Conservation (phyloP, 1,284 basidiomycete genomes). For the Phellopilus nigrolimitatus region DNA sequence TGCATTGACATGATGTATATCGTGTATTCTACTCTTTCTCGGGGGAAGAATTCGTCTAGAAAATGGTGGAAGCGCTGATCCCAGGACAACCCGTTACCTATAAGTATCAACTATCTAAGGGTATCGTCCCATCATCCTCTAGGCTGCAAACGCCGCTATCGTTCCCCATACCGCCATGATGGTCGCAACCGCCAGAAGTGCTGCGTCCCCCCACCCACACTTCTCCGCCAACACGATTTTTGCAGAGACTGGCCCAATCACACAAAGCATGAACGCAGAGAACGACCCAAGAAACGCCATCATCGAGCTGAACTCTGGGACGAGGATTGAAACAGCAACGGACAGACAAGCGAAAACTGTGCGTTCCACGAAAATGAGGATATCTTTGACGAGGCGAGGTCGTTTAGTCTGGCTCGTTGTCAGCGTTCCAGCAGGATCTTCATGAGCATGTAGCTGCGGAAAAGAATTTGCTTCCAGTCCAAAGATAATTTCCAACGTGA, state of each 20-base stretch:
- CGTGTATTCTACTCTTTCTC: not conserved
- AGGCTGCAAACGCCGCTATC: conserved; percentile 49
- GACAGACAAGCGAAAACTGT: conserved; percentile 54
- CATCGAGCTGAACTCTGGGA: conserved; percentile 84
- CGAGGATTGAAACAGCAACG: conserved; percentile 67
- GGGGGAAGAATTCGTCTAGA: not conserved
- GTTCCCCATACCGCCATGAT: conserved; percentile 81
- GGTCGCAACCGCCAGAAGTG: conserved; percentile 50
- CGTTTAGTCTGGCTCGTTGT: conserved; percentile 22
- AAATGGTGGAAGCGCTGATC: no score
- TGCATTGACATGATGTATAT: not conserved
- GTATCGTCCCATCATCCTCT: not conserved
- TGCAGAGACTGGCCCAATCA: conserved; percentile 72
- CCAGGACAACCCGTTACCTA: no score
- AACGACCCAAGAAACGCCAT: conserved; percentile 92
- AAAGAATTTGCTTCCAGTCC: conserved; percentile 49
- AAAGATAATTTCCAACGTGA: conserved; percentile 73
- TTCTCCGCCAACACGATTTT: conserved; percentile 53
- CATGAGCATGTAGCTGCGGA: conserved; percentile 15
- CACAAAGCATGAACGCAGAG: conserved; percentile 78
- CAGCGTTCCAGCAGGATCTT: not conserved
- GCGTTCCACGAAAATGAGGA: conserved; percentile 54
- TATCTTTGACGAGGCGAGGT: conserved; percentile 33
- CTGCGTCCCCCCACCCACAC: conserved; percentile 47
- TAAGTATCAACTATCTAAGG: no score